Evolutionary conservation across 768 basidiomycete species (phyloP), one percentile per base, ranked within the genome.

Genomic region (Boletus insuetus): DNA sequence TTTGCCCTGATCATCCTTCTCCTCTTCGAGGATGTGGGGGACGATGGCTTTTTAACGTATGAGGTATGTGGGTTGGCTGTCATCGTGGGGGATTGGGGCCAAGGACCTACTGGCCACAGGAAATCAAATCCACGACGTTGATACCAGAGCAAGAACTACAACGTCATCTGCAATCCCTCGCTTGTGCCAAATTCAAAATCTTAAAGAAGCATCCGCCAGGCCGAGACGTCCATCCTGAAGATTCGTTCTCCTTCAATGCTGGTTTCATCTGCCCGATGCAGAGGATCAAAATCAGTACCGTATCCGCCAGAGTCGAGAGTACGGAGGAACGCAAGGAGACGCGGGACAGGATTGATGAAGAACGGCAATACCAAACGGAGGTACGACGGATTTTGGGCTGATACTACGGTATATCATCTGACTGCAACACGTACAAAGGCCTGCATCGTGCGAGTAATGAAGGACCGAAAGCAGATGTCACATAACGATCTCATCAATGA

Each of bases 401-500:
- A 26, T 52, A 45, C 37, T 41, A 45, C 1, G 37, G 5, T 40
- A 34, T 45, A 17, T 20, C 8, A 10, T 55, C 37, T 63, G 53
- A 60, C n/a, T 41, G 39, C 4, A 9, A 31, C 34, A 20, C n/a
- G 46, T 3, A 46, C 13, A n/a, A 58, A 99, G 95, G 97, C 97
- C 2, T 98, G 93, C 66, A 89, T 98, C 58, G 97, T 99, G 24
- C 86, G 97, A 32, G 86, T 98, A 29, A 98, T 99, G 96, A 98
- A 98, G 74, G 87, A 93, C 67, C 78, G 94, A 52, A 98, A 98
- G 68, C 81, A 82, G 51, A 86, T 98, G 85, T 74, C 79, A 7
- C 93, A 98, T 65, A 91, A 85, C 55, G 92, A 94, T 53, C 81
- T 99, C 14, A 78, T 98, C 56, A 89, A 87, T 62, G 95, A 98